These are phyloP conservation scores for Atkinsonella texensis DNA, from an alignment of 2,329 filamentous ascomycete genomes.

Conservation along the genomic window DNA sequence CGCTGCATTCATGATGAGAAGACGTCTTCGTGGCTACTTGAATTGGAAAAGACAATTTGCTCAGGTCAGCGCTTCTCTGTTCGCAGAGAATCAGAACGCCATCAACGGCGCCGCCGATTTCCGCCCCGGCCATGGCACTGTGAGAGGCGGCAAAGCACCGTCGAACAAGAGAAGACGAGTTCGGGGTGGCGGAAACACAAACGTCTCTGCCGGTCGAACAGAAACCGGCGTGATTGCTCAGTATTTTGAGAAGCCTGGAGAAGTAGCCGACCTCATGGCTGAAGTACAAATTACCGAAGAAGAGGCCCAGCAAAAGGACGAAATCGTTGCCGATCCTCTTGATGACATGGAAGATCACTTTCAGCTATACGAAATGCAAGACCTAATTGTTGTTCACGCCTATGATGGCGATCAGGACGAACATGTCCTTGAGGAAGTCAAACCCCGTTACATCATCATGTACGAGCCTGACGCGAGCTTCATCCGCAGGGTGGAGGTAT, in stretches of 20 bases:
- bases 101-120: constrained; percentile 55
- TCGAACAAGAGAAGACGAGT: constrained; percentile 78
- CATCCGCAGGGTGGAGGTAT: constrained; percentile 88
- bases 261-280: constrained; percentile 71
- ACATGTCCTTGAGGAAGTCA: constrained; percentile 87
- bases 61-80: constrained; percentile 68
- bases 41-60: constrained; percentile 85
- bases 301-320: constrained; percentile 64
- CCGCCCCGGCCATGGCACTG: constrained; percentile 30
- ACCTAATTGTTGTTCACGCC: constrained; percentile 78
- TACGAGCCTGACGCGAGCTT: constrained; percentile 94
- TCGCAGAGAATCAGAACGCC: constrained; percentile 67
- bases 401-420: constrained; percentile 96
- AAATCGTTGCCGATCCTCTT: constrained; percentile 63
- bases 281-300: constrained; percentile 72
- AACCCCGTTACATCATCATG: constrained; percentile 94
- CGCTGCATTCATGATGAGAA: constrained; percentile 78
- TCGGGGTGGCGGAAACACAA: constrained; percentile 60
- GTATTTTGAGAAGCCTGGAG: constrained; percentile 69
- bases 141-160: constrained; percentile 49
- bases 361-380: constrained; percentile 81
- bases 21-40: constrained; percentile 75
- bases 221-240: constrained; percentile 64
- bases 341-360: constrained; percentile 90
- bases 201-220: constrained; percentile 46